Base-by-base conservation (phyloP, 2,329 filamentous ascomycete species). In the Ustulina deusta region DNA sequence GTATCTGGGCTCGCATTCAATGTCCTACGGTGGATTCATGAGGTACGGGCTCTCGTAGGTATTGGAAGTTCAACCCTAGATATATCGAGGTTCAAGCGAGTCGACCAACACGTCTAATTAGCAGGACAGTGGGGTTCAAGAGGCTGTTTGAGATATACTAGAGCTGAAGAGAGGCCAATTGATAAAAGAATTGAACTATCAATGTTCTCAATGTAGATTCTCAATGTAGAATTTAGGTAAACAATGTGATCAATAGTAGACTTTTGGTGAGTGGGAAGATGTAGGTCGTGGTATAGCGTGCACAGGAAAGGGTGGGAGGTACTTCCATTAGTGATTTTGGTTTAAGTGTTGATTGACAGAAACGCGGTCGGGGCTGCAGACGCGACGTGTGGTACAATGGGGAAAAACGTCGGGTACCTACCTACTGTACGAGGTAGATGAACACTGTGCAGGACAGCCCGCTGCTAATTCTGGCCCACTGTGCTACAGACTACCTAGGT, bases 1-100 rank as follows among this genome's bases (percentile, higher is more conserved):
- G 72, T 76, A 76, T 73, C 75, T 70, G 65, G 70, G 78, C 77
- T 78, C 77, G 80, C 80, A 60, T 72, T 75, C 69, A 70, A 73
- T 49, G 57, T 65, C 40, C 74, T 77, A 75, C 67, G 65, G 71
- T 60, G 73, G 68, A 77, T 76, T 77, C 79, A 80, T 81, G 72
- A 71, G 73, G 51, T 51, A 69, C 61, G 11, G 48, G 46, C 57
- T 52, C 48, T 57, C 42, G 38, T 11, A 57, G 61, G 49, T 20
- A 55, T 36, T 48, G 11, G 34, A 15, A 25, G 38, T 61, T 25
- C 22, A 49, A 32, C 11, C 38, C 25, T 32, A 25, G 62, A 17
- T 57, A 42, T 54, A 52, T 27, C 13, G 38, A 20, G 10, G 29
- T 22, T 46, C 11, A 44, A 27, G 36, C 32, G 20, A 60, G 49